Evolutionary conservation across 2,329 filamentous ascomycete species (phyloP).

Genomic region (Ophiocordyceps sinensis): DNA sequence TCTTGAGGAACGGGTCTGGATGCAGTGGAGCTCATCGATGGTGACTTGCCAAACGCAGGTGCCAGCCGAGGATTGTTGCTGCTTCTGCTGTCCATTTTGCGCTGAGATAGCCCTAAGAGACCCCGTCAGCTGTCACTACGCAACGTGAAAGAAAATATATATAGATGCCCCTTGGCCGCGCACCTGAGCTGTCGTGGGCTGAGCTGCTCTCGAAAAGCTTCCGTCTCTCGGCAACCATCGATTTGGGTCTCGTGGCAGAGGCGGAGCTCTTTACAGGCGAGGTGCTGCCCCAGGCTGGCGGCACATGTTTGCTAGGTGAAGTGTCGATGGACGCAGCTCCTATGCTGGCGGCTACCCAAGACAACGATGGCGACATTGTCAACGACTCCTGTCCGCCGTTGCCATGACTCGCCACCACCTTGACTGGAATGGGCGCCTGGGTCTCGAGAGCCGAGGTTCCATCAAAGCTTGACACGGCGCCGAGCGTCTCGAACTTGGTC

Average conservation of each 20-base stretch:
- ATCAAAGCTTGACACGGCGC: slow-evolving; percentile 5
- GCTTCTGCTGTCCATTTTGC: too few species aligned
- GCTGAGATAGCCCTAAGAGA: too few species aligned
- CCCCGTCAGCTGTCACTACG: too few species aligned
- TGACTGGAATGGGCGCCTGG: neutral
- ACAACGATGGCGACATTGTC: neutral
- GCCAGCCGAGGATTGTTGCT: too few species aligned
- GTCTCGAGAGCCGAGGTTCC: neutral
- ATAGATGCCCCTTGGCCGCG: neutral
- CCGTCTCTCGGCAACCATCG: slow-evolving; percentile 10
- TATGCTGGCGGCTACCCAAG: too few species aligned
- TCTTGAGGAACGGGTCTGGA: neutral
- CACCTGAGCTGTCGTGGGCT: neutral
- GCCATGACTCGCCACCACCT: neutral
- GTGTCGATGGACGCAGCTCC: neutral
- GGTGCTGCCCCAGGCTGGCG: neutral
- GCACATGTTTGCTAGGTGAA: neutral
- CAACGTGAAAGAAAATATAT: too few species aligned
- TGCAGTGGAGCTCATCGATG: too few species aligned
- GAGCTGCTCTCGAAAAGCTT: slow-evolving; percentile 9
- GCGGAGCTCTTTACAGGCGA: neutral
- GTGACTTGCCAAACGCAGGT: too few species aligned
- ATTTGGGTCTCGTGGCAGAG: neutral
- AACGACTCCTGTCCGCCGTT: neutral
- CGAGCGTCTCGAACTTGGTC: slow-evolving; percentile 20